A percentile compares a stretch with the other conserved stretches of the same genome.
Conservation (phyloP, 495 filamentous ascomycete genomes). For the Penicillium coffeae region DNA sequence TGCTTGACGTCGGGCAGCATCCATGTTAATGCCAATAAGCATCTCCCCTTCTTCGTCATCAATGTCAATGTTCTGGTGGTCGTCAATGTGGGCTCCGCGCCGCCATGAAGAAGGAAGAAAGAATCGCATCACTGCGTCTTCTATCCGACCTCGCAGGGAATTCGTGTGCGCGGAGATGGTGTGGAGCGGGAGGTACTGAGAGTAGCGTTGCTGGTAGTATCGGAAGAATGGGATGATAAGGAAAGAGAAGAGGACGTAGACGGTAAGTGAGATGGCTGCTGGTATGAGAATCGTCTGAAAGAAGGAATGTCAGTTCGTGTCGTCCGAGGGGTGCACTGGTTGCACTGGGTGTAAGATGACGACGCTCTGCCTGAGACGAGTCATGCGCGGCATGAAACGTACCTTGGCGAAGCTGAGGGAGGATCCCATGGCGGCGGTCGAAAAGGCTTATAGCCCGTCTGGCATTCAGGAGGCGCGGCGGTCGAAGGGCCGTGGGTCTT, state of each 20-base stretch:
- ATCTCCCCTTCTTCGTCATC: conserved; percentile 65
- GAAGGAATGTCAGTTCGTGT: conserved; percentile 11
- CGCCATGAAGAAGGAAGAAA: conserved; percentile 57
- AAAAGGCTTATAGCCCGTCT: neutral
- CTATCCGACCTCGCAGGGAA: conserved; percentile 59
- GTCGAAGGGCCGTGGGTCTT: neutral
- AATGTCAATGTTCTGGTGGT: conserved; percentile 61
- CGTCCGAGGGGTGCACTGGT: conserved; percentile 1
- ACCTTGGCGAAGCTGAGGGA: conserved; percentile 34
- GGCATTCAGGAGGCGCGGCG: neutral
- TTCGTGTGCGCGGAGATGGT: conserved; percentile 58
- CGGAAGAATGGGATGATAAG: conserved; percentile 71
- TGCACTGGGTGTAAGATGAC: neutral
- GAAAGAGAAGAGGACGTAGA: conserved; percentile 71
- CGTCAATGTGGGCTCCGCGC: conserved; percentile 34
- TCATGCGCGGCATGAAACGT: neutral
- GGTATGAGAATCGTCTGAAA: conserved; percentile 73
- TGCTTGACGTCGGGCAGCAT: conserved; percentile 46
- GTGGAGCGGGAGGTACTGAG: conserved; percentile 64
- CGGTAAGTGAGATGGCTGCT: conserved; percentile 66
- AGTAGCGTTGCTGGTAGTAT: conserved; percentile 69
- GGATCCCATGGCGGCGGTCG: conserved; percentile 25
- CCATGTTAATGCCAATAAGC: conserved; percentile 57
- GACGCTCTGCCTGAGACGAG: neutral
- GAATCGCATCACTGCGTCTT: conserved; percentile 49